phyloP scores from a whole-genome alignment of 1,284 basidiomycete species.

The Cryptococcus sp. region DNA sequence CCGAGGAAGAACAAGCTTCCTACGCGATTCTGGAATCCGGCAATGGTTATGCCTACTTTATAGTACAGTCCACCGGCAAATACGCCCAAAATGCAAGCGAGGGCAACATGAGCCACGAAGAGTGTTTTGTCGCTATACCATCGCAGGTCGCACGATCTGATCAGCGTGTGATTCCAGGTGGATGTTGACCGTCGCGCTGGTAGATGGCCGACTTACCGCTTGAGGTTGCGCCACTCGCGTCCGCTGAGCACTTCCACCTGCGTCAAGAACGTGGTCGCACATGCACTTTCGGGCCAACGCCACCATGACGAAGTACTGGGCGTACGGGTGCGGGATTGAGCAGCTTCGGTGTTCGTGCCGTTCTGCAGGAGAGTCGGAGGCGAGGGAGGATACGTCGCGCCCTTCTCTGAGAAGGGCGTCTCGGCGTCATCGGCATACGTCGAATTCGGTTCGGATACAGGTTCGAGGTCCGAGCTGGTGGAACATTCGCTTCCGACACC shows the following conservation, averaged over 20 bases:
- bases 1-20: slow-evolving; percentile 89
- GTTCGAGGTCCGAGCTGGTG: neutral
- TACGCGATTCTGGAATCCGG: slow-evolving; percentile 87
- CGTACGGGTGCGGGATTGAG: neutral
- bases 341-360: neutral
- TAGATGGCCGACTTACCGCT: slow-evolving; percentile 57
- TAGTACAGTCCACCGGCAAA: slow-evolving; percentile 81
- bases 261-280: slow-evolving; percentile 72
- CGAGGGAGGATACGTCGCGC: slow-evolving; percentile 16
- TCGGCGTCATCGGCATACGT: slow-evolving; percentile 7
- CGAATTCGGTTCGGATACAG: neutral
- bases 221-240: slow-evolving; percentile 78
- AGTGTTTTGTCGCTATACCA: slow-evolving; percentile 70
- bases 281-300: slow-evolving; percentile 23
- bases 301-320: slow-evolving; percentile 30
- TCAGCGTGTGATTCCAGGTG: neutral
- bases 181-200: no score
- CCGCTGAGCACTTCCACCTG: slow-evolving; percentile 76
- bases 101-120: slow-evolving; percentile 71
- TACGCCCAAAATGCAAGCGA: slow-evolving; percentile 72
- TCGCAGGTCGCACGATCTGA: neutral
- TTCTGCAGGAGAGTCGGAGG: slow-evolving; percentile 13
- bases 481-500: neutral
- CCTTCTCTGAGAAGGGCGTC: slow-evolving; percentile 24
- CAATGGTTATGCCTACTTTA: slow-evolving; percentile 73